Percentiles rank a stretch among this genome's conserved stretches.
phyloP scores from a whole-genome alignment of 306 rosid species.

The Corylus heterophylla region DNA sequence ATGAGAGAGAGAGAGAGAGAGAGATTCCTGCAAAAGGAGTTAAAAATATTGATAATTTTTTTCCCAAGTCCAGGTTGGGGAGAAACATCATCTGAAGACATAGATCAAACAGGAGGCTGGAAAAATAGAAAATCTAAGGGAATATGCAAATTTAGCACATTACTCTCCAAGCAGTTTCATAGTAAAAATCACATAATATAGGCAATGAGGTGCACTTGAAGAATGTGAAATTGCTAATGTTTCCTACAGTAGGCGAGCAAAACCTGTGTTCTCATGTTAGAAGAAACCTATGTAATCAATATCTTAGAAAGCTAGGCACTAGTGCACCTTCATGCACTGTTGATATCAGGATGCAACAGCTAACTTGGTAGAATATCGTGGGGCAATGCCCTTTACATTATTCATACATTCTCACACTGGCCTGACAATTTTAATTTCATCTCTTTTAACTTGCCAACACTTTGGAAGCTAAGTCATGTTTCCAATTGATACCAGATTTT shows the following conservation, averaged over 20 bases:
- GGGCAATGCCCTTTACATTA: not conserved
- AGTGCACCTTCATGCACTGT: not conserved
- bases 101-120: not conserved
- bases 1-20: no score
- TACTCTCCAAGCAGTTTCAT: not conserved
- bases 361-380: not conserved
- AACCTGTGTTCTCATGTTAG: not conserved
- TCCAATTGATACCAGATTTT: not conserved
- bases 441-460: not conserved
- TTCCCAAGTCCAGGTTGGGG: no score
- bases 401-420: not conserved
- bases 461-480: not conserved
- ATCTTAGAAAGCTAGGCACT: no score
- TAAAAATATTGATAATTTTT: no score
- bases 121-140: not conserved
- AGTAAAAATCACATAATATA: not conserved
- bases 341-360: not conserved
- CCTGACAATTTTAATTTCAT: not conserved
- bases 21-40: no score
- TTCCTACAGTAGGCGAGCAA: not conserved
- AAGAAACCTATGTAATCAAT: not conserved
- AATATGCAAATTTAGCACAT: not conserved
- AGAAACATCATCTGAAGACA: no score
- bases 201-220: not conserved
- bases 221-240: not conserved